Evolutionary conservation across 75 land plant genomes (phyloP).

Genomic region (Larix kaempferi): DNA sequence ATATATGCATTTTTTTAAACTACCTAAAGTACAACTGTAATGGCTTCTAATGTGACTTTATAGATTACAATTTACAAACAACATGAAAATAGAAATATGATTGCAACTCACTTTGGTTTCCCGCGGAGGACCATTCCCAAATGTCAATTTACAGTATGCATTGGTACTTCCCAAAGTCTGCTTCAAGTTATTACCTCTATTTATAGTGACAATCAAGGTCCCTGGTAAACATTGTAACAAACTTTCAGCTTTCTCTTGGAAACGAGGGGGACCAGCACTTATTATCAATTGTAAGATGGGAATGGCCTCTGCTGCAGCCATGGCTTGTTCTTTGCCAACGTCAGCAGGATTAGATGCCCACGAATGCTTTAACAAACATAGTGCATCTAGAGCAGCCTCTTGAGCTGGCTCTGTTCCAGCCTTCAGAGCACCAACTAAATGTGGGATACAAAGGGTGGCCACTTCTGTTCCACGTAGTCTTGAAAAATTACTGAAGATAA

Average conservation of each 20-base stretch:
- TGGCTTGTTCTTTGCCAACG: conserved; percentile 21
- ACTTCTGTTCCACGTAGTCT: conserved; percentile 19
- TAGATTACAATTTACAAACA: neutral
- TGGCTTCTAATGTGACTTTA: too few species aligned
- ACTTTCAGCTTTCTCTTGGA: conserved; percentile 24
- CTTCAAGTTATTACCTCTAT: conserved; percentile 28
- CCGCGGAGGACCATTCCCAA: conserved; percentile 28
- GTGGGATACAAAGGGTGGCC: conserved; percentile 28
- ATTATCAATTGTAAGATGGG: conserved; percentile 23
- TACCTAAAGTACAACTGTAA: neutral
- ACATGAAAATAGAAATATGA: neutral
- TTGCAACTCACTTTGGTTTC: conserved; percentile 25
- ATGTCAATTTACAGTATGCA: conserved; percentile 29
- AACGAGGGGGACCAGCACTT: conserved; percentile 16
- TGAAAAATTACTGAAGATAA: conserved; percentile 21
- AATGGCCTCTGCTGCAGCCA: conserved; percentile 31
- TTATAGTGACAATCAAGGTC: conserved; percentile 23
- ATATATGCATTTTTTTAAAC: neutral
- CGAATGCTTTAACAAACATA: conserved; percentile 13
- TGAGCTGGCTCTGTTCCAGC: conserved; percentile 19
- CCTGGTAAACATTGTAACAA: conserved; percentile 25
- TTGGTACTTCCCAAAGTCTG: conserved; percentile 26
- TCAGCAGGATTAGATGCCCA: conserved; percentile 23
- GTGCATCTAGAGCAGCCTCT: conserved; percentile 27
- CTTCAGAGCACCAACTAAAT: conserved; percentile 22